Evolutionary conservation across 73 alveolate species (phyloP).

Genomic region (Paramecium primaurelia): DNA sequence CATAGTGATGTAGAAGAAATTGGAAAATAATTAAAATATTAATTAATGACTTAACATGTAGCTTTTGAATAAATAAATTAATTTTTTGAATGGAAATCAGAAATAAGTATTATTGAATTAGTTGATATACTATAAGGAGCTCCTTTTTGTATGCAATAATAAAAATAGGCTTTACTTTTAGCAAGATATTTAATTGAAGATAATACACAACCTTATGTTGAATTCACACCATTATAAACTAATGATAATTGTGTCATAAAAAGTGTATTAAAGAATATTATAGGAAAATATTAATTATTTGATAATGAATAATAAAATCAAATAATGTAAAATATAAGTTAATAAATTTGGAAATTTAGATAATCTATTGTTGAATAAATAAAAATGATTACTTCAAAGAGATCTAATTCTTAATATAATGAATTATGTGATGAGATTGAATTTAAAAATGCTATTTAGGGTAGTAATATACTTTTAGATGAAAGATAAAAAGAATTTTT

Average conservation of each 20-base stretch:
- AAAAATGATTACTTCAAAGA: background rate
- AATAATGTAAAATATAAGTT: background rate
- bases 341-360: background rate
- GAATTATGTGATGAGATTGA: background rate
- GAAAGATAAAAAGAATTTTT: background rate
- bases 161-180: background rate
- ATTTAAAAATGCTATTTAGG: background rate
- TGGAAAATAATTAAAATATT: background rate
- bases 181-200: slow-evolving; percentile 4
- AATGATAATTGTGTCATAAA: background rate
- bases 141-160: background rate
- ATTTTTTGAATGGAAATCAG: background rate
- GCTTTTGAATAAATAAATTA: background rate
- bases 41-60: background rate
- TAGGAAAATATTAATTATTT: background rate
- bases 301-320: background rate
- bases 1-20: background rate
- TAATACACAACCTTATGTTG: background rate
- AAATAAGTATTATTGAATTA: background rate
- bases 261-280: background rate
- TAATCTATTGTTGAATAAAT: background rate
- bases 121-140: background rate
- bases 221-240: background rate
- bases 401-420: background rate
- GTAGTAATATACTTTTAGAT: background rate